These are phyloP conservation scores for Rubus idaeus DNA, from an alignment of 306 rosid species.

Conservation along the genomic window DNA sequence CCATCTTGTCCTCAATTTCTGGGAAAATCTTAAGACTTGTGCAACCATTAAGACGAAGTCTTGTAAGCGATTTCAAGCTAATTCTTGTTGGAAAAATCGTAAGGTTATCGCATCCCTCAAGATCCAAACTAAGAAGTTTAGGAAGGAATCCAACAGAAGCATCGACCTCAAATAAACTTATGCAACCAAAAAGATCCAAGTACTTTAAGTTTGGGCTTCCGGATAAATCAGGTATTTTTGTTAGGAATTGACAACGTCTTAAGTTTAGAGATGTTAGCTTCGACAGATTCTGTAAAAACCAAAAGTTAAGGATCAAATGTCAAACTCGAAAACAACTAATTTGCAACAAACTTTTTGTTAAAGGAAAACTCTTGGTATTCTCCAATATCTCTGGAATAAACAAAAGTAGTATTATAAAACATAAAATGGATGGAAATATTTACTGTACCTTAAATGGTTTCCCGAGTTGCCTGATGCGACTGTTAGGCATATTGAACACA, in stretches of 20 bases:
- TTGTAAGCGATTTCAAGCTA: background rate
- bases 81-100: background rate
- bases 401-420: too few relatives aligned
- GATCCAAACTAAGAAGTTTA: background rate
- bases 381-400: too few relatives aligned
- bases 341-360: too few relatives aligned
- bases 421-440: background rate
- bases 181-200: slow-evolving; percentile 7
- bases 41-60: background rate
- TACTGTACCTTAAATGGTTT: slow-evolving; percentile 13
- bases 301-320: background rate
- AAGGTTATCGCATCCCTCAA: background rate
- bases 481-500: slow-evolving; percentile 30
- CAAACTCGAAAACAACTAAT: background rate
- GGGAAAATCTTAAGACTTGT: background rate
- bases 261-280: background rate
- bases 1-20: background rate
- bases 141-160: background rate
- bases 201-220: background rate
- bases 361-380: too few relatives aligned
- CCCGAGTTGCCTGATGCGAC: slow-evolving; percentile 23
- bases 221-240: background rate
- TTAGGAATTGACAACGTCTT: background rate
- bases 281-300: background rate
- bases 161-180: background rate